phyloP scores from a whole-genome alignment of 768 basidiomycete genomes.

The Cytidiella melzeri region DNA sequence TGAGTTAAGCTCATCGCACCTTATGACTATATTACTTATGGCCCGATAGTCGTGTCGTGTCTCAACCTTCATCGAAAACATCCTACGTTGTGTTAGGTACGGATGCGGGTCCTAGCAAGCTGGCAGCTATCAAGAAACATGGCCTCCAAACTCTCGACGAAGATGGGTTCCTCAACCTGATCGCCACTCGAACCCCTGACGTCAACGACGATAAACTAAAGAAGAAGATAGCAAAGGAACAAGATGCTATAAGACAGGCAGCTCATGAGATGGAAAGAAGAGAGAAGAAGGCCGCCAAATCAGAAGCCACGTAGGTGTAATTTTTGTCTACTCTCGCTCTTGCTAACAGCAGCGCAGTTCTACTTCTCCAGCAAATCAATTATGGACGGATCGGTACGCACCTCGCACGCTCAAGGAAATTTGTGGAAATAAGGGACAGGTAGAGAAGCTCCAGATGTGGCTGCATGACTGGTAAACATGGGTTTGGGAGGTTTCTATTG shows the following conservation, averaged over 20 bases:
- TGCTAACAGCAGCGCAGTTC: not conserved
- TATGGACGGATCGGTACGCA: slow-evolving; percentile 96
- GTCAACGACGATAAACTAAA: slow-evolving; percentile 66
- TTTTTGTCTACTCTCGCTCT: not conserved
- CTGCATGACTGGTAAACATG: slow-evolving; percentile 74
- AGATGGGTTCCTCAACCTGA: slow-evolving; percentile 81
- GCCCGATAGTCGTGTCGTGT: slow-evolving; percentile 68
- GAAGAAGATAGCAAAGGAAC: slow-evolving; percentile 78
- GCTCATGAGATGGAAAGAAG: slow-evolving; percentile 76
- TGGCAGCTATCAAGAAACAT: slow-evolving; percentile 82
- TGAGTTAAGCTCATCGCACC: slow-evolving; percentile 32
- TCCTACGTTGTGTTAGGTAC: slow-evolving; percentile 85
- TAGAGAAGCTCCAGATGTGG: slow-evolving; percentile 89
- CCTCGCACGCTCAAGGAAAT: slow-evolving; percentile 84
- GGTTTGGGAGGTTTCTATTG: not conserved
- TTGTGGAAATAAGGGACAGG: slow-evolving; percentile 89
- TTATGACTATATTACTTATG: not conserved
- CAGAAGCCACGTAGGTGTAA: slow-evolving; percentile 14
- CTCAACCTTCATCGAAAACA: slow-evolving; percentile 85
- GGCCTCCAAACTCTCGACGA: slow-evolving; percentile 71
- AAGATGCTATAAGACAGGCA: slow-evolving; percentile 61
- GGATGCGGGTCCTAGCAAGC: slow-evolving; percentile 83
- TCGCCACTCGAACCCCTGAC: slow-evolving; percentile 53
- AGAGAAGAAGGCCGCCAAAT: slow-evolving; percentile 50
- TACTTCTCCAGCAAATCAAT: slow-evolving; percentile 39